Evolutionary conservation across 805 yeast species (phyloP), one percentile per base, ranked within the genome.

Genomic region (Suhomyces sp.): DNA sequence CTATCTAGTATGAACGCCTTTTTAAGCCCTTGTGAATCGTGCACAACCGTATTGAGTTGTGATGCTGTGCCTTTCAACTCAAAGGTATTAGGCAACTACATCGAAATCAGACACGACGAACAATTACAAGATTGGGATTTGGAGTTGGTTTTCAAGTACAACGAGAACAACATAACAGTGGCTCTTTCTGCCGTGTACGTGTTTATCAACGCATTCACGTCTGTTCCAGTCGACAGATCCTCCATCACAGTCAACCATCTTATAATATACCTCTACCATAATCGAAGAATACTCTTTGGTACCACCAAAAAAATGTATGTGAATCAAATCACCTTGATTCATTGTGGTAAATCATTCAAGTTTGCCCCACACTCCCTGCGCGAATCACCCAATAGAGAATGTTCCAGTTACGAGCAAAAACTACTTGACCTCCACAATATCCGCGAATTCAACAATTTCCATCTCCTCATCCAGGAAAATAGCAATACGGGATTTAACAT

Each of bases 21-120:
- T 3, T 47, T 59, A 17, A 55, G 58, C 3, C 65, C 64, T 21
- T 59, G 64, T 33, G 63, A 59, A 9, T 62, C 65, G 37, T 54
- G 62, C 41, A 17, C 54, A 8, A 62, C 65, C 6, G 48, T 58
- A 25, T 43, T 46, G 22, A 46, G 51, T 24, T 33, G 44, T 31
- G 41, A n/a, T 10, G 12, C 20, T n/a, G 44, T 27, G 35, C 46
- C 37, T 24, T 55, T 40, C 51, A 48, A 56, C 51, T 37, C 50
- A 31, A 44, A 49, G 24, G 27, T 57, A n/a, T 21, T 54, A 43
- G 41, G 43, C 25, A 48, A 56, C 17, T 56, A 51, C 31, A 31
- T 56, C 21, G 48, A 24, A 37, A 44, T 27, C 50, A 55, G 15
- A 29, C 48, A 22, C 25, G 48, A 3, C 29, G 22, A 4, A 17